A percentile compares a stretch with the other conserved stretches of the same genome.
Conservation (phyloP, 495 filamentous ascomycete species). For the Trichoderma orchidacearum region DNA sequence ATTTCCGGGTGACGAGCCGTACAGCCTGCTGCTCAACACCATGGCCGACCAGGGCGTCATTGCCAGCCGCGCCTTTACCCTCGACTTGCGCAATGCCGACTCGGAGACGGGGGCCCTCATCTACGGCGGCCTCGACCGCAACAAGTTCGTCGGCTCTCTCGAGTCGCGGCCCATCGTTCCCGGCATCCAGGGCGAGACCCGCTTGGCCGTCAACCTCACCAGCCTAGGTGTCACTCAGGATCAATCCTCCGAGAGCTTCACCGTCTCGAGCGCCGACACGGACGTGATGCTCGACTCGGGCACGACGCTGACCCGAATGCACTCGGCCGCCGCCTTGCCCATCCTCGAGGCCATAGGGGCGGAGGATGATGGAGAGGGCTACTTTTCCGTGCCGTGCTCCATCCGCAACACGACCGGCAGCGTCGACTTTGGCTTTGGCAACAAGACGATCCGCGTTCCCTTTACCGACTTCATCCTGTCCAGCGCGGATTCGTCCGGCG, state of each 20-base stretch:
- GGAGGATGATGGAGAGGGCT: conserved; percentile 32
- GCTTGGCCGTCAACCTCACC: conserved; percentile 1
- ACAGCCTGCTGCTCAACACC: conserved; percentile 50
- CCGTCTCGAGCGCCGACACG: background rate
- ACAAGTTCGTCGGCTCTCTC: conserved; percentile 50
- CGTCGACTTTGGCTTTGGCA: conserved; percentile 43
- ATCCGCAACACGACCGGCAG: conserved; percentile 33
- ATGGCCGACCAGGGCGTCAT: conserved; percentile 47
- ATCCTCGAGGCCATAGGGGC: conserved; percentile 28
- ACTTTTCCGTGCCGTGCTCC: conserved; percentile 48
- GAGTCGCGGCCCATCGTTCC: conserved; percentile 22
- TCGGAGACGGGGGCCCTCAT: conserved; percentile 49
- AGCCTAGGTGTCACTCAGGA: background rate
- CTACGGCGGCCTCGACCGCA: conserved; percentile 64
- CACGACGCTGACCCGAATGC: conserved; percentile 9
- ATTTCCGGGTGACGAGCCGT: conserved; percentile 20
- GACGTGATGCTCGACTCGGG: conserved; percentile 42
- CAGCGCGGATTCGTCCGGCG: conserved; percentile 5
- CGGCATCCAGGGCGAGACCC: background rate
- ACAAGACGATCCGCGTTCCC: conserved; percentile 30
- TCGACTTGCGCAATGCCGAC: conserved; percentile 36
- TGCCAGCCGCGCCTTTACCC: conserved; percentile 56
- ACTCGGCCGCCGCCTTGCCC: background rate
- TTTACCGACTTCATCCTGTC: conserved; percentile 48
- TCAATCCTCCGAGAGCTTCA: background rate